Conservation (phyloP, 257 asterid genomes). For the Euphrasia confusa region DNA sequence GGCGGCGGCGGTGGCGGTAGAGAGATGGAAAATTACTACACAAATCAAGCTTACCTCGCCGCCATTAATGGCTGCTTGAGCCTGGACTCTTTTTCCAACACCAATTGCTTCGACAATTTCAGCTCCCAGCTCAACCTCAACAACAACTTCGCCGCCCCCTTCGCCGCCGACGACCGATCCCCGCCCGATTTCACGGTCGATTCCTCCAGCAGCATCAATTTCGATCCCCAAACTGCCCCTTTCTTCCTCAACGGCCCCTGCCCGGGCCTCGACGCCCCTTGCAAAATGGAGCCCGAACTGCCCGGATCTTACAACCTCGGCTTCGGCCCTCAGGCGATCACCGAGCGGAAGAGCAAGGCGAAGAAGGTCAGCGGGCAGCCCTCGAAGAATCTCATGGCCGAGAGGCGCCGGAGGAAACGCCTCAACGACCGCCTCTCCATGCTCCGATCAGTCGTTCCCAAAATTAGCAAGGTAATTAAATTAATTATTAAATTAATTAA, state of each 20-base stretch:
- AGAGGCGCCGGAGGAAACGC: slow-evolving; percentile 73
- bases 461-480: slow-evolving; percentile 68
- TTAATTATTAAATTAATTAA: too few species aligned
- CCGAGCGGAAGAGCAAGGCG: slow-evolving; percentile 28
- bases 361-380: slow-evolving; percentile 57
- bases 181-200: slow-evolving; percentile 35
- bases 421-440: slow-evolving; percentile 78
- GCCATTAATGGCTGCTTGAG: slow-evolving; percentile 18
- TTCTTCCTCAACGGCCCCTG: neutral
- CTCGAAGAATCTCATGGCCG: slow-evolving; percentile 84
- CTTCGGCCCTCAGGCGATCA: slow-evolving; percentile 2
- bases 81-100: slow-evolving; percentile 6
- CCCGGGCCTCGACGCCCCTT: slow-evolving; percentile 27
- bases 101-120: slow-evolving; percentile 24
- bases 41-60: slow-evolving; percentile 28
- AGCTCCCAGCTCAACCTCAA: slow-evolving; percentile 24
- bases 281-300: slow-evolving; percentile 32
- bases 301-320: slow-evolving; percentile 26
- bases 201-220: slow-evolving; percentile 19
- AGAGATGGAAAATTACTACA: slow-evolving; percentile 22
- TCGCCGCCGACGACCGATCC: slow-evolving; percentile 33
- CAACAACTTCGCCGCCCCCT: slow-evolving; percentile 24
- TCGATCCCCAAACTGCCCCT: slow-evolving; percentile 17
- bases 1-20: slow-evolving; percentile 22
- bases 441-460: slow-evolving; percentile 90